These are phyloP conservation scores for Penicillium odoratum DNA, from an alignment of 495 filamentous ascomycete genomes.

Conservation along the genomic window DNA sequence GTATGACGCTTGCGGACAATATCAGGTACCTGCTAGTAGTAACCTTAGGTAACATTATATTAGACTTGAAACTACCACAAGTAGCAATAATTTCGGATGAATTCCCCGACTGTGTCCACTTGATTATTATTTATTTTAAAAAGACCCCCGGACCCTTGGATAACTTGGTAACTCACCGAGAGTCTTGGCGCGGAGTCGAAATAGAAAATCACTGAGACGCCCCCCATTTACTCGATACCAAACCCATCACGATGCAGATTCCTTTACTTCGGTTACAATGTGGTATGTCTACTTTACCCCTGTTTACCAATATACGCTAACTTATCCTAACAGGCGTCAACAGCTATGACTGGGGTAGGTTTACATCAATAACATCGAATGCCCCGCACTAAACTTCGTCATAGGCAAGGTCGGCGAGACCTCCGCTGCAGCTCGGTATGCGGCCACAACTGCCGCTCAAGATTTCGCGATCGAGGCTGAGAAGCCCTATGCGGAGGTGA, in stretches of 20 bases:
- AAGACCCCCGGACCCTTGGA: constrained; percentile 6
- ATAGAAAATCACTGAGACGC: constrained; percentile 18
- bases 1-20: neutral
- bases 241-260: constrained; percentile 62
- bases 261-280: constrained; percentile 91
- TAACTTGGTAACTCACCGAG: constrained; percentile 16
- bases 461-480: constrained; percentile 75
- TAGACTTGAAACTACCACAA: neutral
- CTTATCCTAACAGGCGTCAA: constrained; percentile 69
- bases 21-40: neutral
- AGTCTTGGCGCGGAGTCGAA: constrained; percentile 30
- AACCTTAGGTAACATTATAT: neutral
- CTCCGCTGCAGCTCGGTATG: constrained; percentile 73
- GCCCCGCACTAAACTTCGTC: constrained; percentile 31
- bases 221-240: constrained; percentile 16
- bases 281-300: constrained; percentile 51
- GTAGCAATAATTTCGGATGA: constrained; percentile 2
- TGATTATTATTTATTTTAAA: neutral
- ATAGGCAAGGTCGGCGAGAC: constrained; percentile 71
- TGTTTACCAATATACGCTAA: constrained; percentile 4
- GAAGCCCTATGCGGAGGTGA: constrained; percentile 81
- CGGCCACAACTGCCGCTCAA: constrained; percentile 68
- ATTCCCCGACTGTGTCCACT: constrained; percentile 1
- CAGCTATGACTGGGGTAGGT: constrained; percentile 94
- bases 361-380: constrained; percentile 11